These are phyloP conservation scores for Rubus idaeus DNA, from an alignment of 306 rosid species.

Conservation along the genomic window DNA sequence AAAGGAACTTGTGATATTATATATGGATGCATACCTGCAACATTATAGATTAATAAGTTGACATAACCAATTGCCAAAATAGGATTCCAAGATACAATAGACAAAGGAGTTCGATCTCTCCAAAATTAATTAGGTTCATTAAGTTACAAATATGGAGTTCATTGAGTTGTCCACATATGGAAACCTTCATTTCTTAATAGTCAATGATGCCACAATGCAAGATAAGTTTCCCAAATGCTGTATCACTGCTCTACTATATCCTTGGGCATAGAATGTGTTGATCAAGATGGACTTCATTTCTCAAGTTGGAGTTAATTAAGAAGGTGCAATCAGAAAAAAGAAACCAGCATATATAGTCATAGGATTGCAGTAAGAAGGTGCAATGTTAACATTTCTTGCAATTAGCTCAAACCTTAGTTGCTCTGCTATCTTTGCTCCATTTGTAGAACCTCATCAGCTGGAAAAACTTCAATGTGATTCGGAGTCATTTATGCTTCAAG, in stretches of 20 bases:
- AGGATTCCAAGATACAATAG: too few relatives aligned
- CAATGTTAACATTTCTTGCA: neutral
- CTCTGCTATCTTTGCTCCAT: neutral
- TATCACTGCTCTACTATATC: neutral
- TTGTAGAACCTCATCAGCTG: neutral
- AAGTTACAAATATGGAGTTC: neutral
- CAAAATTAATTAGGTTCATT: neutral
- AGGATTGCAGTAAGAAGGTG: too few relatives aligned
- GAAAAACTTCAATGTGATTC: too few relatives aligned
- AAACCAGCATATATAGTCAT: too few relatives aligned
- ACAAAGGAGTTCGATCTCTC: too few relatives aligned
- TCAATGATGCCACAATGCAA: neutral
- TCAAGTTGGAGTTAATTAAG: neutral
- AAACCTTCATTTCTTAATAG: too few relatives aligned
- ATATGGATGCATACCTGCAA: too few relatives aligned
- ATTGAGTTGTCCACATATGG: too few relatives aligned
- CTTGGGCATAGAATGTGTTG: neutral
- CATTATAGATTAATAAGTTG: too few relatives aligned
- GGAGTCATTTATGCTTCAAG: neutral
- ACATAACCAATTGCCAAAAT: too few relatives aligned
- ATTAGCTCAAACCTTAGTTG: neutral
- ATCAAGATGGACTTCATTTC: neutral
- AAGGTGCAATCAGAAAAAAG: too few relatives aligned
- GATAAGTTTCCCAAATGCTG: neutral
- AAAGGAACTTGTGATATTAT: too few relatives aligned